Conservation (phyloP, 2,329 filamentous ascomycete species). For the Alternaria sp. region DNA sequence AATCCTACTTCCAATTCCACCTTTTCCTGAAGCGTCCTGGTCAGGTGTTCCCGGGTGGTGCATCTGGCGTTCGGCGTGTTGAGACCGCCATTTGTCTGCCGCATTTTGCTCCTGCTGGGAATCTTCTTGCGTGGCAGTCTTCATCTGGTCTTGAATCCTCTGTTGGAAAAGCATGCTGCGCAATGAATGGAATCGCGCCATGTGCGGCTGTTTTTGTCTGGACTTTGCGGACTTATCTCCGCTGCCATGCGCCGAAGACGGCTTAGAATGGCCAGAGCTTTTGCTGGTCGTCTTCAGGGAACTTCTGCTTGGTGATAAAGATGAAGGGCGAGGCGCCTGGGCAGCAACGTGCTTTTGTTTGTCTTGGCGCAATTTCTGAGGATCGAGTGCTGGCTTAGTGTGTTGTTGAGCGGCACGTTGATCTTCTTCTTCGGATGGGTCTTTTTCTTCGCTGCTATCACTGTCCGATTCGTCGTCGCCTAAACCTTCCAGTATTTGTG, state of each 20-base stretch:
- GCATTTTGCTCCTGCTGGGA: slow-evolving; percentile 25
- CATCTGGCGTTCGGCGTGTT: slow-evolving; percentile 37
- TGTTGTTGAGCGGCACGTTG: slow-evolving; percentile 5
- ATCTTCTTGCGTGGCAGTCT: slow-evolving; percentile 25
- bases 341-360: slow-evolving; percentile 1
- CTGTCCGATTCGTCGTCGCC: slow-evolving; percentile 35
- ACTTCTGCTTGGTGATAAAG: slow-evolving; percentile 20
- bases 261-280: slow-evolving; percentile 12
- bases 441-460: slow-evolving; percentile 26
- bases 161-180: slow-evolving; percentile 42
- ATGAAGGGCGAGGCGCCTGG: slow-evolving; percentile 12
- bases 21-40: slow-evolving; percentile 19
- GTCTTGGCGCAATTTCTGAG: slow-evolving; percentile 13
- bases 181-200: slow-evolving; percentile 44
- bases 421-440: slow-evolving; percentile 21
- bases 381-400: slow-evolving; percentile 12
- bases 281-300: slow-evolving; percentile 17
- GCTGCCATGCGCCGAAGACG: slow-evolving; percentile 9
- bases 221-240: slow-evolving; percentile 14
- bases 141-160: slow-evolving; percentile 39
- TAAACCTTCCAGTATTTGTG: slow-evolving; percentile 38
- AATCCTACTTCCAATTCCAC: slow-evolving; percentile 32
- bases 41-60: slow-evolving; percentile 35
- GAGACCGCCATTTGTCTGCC: slow-evolving; percentile 32
- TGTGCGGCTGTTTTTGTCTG: slow-evolving; percentile 32